These are phyloP conservation scores for Aspergillus caelatus DNA, from an alignment of 2,329 filamentous ascomycete genomes.

Conservation along the genomic window DNA sequence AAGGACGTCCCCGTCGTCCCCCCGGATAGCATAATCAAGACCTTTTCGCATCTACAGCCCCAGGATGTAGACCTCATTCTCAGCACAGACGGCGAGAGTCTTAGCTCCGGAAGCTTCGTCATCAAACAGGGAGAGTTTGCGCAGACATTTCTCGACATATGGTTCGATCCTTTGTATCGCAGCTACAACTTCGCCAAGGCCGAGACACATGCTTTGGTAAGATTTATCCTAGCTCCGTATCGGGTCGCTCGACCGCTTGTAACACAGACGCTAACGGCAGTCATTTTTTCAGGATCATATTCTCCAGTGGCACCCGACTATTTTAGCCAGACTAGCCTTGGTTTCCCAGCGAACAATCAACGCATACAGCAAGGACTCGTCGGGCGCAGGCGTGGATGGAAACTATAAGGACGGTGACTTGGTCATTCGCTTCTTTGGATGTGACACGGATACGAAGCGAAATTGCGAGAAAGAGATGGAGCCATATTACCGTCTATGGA, in stretches of 20 bases:
- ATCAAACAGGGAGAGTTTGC: constrained; percentile 86
- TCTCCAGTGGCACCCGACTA: constrained; percentile 94
- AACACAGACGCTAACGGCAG: constrained; percentile 29
- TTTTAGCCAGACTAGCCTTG: constrained; percentile 84
- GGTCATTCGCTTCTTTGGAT: constrained; percentile 76
- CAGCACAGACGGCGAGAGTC: constrained; percentile 79
- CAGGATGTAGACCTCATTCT: constrained; percentile 79
- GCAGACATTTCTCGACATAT: constrained; percentile 88
- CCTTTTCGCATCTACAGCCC: constrained; percentile 78
- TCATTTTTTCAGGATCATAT: constrained; percentile 69
- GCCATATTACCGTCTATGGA: constrained; percentile 52
- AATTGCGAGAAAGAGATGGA: constrained; percentile 74
- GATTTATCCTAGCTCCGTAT: constrained; percentile 29
- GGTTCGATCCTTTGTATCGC: constrained; percentile 93
- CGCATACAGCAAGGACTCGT: constrained; percentile 64
- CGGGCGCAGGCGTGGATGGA: constrained; percentile 51
- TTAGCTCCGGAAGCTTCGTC: constrained; percentile 77
- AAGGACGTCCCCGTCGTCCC: constrained; percentile 85
- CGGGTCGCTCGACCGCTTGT: background rate
- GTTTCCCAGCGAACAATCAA: constrained; percentile 86
- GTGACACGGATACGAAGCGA: constrained; percentile 58
- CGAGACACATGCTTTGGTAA: constrained; percentile 84
- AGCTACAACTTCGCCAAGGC: constrained; percentile 96
- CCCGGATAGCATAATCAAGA: constrained; percentile 95
- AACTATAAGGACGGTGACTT: constrained; percentile 84